Conservation (phyloP, 305 asterid genomes). For the Solanum hybrid region DNA sequence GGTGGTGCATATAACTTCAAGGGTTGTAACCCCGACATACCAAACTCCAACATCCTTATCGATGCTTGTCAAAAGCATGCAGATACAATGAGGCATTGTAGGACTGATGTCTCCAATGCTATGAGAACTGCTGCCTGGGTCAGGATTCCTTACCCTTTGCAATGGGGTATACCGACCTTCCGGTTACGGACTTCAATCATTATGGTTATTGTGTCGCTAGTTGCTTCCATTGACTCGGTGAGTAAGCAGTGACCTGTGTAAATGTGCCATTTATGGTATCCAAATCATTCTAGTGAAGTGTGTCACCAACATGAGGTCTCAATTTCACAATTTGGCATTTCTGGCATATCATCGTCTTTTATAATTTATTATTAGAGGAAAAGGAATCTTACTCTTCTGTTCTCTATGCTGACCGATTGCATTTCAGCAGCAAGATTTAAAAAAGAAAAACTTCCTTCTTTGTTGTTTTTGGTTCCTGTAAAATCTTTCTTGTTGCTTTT, state of each 20-base stretch:
- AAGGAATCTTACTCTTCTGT: neutral
- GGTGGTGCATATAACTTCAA: conserved; percentile 92
- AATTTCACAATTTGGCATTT: neutral
- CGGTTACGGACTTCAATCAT: conserved; percentile 74
- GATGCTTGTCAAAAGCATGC: conserved; percentile 85
- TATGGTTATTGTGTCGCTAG: conserved; percentile 69
- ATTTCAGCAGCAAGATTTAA: neutral
- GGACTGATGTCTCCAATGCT: conserved; percentile 94
- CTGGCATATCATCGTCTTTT: neutral
- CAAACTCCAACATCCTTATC: conserved; percentile 76
- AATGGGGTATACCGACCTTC: conserved; percentile 95
- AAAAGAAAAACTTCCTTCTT: neutral
- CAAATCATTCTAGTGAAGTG: neutral
- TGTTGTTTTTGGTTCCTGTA: neutral
- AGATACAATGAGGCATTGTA: conserved; percentile 90
- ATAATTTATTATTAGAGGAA: neutral
- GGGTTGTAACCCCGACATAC: conserved; percentile 80
- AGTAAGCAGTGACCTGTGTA: conserved; percentile 21
- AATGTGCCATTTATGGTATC: neutral
- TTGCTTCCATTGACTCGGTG: conserved; percentile 88
- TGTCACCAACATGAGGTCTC: neutral
- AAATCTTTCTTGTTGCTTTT: neutral
- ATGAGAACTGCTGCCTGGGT: conserved; percentile 92
- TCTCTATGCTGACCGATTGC: neutral
- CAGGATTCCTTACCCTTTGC: conserved; percentile 89